Base-by-base conservation (phyloP, 108 stramenopile species). In the Chaetoceros muelleri region DNA sequence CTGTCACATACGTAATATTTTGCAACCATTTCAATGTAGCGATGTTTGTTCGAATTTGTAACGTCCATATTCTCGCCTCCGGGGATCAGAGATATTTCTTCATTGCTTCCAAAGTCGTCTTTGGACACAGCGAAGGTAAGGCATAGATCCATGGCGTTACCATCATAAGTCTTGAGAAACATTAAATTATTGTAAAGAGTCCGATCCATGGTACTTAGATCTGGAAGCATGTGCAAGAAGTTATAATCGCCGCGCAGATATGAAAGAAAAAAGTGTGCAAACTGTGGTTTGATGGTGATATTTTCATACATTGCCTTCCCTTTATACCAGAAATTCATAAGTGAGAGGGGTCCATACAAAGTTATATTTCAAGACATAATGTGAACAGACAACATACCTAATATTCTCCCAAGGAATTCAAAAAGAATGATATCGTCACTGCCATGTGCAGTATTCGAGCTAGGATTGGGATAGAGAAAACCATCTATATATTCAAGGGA, bases 251-350 rank as follows among this genome's bases (percentile, higher is more conserved):
- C 93, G 10, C 90, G 82, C 23, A 99, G 71, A 59, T 94, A 95
- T 2, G 88, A 77, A 13, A 99, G 76, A 65, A 98, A 98, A 70
- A 96, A 93, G 49, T 90, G 95, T 3, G 98, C 94, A 73, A 99
- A 99, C 55, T 85, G 87, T 30, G 96, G 96, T 48, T 94, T 87
- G 23, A 99, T 85, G 25, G 95, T 94, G 48, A 99, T 93, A 21
- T 90, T 90, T 72, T 99, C 98, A 52, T 84, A 93, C 19, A 97
- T 67, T 7, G 97, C 97, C 62, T 87, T 81, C 8, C 60, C 60
- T 18, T 7, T 45, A 18, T 45, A 18, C 18, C 44, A 18, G 18
- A 18, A 17, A 18, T 18, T 18, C 18, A 17, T 17, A 45, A 18
- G 18, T 18, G 18, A 18, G 18, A 18, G 44, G 18, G 44, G 44